phyloP scores from a whole-genome alignment of 1,139 yeast genomes.

The Pneumocystis oryctolagi region DNA sequence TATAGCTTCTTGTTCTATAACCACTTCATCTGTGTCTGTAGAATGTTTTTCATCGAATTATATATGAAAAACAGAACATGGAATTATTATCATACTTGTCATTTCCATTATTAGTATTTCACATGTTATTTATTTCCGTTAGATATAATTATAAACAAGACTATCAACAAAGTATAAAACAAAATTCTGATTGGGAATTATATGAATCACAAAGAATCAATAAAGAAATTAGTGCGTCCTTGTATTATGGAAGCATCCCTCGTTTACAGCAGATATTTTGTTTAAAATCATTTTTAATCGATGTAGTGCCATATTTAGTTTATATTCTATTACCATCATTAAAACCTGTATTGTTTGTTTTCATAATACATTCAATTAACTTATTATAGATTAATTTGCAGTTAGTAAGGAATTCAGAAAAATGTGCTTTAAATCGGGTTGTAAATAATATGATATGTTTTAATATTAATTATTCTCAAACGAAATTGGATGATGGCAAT shows the following conservation, averaged over 20 bases:
- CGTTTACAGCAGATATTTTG: conserved; percentile 17
- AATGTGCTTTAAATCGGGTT: conserved; percentile 15
- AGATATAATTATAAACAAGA: conserved; percentile 3
- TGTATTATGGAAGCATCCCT: conserved; percentile 15
- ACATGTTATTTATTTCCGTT: conserved; percentile 46
- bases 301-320: conserved; percentile 23
- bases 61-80: conserved; percentile 31
- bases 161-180: neutral
- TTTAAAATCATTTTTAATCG: conserved; percentile 17
- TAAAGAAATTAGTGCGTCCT: conserved; percentile 19
- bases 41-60: conserved; percentile 14
- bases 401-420: conserved; percentile 16
- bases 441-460: conserved; percentile 20
- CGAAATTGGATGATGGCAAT: conserved; percentile 22
- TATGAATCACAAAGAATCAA: conserved; percentile 15
- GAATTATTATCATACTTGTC: conserved; percentile 44
- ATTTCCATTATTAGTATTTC: conserved; percentile 47
- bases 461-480: conserved; percentile 19
- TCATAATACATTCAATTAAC: neutral
- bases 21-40: conserved; percentile 7
- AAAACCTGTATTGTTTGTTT: conserved; percentile 11
- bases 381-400: conserved; percentile 11
- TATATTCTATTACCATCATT: conserved; percentile 21
- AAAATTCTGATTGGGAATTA: conserved; percentile 16
- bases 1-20: neutral